phyloP scores from a whole-genome alignment of 2,329 filamentous ascomycete genomes.

The Xylariaceae sp. region DNA sequence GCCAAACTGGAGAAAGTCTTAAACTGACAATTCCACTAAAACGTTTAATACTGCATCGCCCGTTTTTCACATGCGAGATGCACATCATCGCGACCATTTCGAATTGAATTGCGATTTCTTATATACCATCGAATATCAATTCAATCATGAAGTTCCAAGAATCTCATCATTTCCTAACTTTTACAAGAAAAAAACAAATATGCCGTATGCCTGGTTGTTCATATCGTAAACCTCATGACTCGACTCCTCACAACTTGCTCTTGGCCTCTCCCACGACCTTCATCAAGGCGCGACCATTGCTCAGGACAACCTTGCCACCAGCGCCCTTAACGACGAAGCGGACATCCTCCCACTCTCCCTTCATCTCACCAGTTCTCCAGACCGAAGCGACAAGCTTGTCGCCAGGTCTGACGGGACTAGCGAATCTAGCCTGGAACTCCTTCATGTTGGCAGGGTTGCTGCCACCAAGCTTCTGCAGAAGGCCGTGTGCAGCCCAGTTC shows the following conservation, averaged over 20 bases:
- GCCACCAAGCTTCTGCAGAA: constrained; percentile 68
- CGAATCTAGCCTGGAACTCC: constrained; percentile 86
- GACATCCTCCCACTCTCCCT: constrained; percentile 73
- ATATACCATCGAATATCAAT: too few species aligned
- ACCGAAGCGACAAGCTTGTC: constrained; percentile 77
- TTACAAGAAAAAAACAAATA: background rate
- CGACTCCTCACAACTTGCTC: constrained; percentile 54
- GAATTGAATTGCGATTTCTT: too few species aligned
- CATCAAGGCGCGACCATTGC: constrained; percentile 78
- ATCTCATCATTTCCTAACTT: too few species aligned
- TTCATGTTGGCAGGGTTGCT: constrained; percentile 76
- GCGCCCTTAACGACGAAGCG: constrained; percentile 74
- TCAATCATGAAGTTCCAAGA: too few species aligned
- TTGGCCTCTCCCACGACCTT: constrained; percentile 53
- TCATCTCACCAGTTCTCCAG: constrained; percentile 67
- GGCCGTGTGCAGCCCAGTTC: constrained; percentile 70
- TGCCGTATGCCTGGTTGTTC: background rate
- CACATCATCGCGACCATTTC: too few species aligned
- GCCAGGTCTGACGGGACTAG: constrained; percentile 75
- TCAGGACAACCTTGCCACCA: constrained; percentile 77
- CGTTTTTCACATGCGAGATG: background rate
- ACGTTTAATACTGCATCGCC: constrained; percentile 20
- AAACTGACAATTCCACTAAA: background rate
- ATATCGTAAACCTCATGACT: constrained; percentile 4
- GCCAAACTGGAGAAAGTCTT: constrained; percentile 8